Conservation (phyloP, 1,139 yeast species). For the Geotrichum carabidarum region DNA sequence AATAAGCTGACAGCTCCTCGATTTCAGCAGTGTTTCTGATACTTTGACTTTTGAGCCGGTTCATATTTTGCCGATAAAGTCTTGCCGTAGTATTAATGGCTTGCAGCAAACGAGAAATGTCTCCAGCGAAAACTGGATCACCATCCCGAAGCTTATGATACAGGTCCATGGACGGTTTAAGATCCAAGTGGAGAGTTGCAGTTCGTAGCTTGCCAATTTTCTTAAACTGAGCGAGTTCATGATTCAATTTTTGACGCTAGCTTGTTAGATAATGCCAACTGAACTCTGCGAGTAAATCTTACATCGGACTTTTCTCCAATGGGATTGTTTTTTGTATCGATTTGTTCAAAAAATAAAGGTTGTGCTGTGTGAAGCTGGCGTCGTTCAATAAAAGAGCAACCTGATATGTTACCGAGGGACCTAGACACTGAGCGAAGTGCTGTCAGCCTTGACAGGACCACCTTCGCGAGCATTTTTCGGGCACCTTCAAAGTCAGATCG, state of each 20-base stretch:
- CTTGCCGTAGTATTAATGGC: conserved; percentile 25
- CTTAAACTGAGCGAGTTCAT: neutral
- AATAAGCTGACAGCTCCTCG: neutral
- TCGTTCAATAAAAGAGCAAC: too few species aligned
- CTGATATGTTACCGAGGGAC: too few species aligned
- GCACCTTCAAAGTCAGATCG: too few species aligned
- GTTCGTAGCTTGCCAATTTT: neutral
- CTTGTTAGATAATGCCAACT: conserved; percentile 58
- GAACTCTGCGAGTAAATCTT: neutral
- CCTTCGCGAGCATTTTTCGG: too few species aligned
- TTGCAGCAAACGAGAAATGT: conserved; percentile 27
- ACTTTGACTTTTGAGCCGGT: neutral
- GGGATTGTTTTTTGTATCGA: too few species aligned
- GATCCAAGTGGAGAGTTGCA: conserved; percentile 19
- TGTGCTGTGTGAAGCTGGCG: too few species aligned
- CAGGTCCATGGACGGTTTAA: conserved; percentile 27
- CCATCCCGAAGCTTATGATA: conserved; percentile 25
- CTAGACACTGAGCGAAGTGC: too few species aligned
- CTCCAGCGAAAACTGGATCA: conserved; percentile 23
- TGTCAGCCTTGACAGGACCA: too few species aligned
- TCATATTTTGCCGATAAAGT: neutral
- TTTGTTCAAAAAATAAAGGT: too few species aligned
- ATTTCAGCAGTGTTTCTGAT: neutral
- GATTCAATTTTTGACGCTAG: neutral
- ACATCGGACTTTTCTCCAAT: too few species aligned